phyloP scores from a whole-genome alignment of 805 yeast species.

The Kuraishia borneana region DNA sequence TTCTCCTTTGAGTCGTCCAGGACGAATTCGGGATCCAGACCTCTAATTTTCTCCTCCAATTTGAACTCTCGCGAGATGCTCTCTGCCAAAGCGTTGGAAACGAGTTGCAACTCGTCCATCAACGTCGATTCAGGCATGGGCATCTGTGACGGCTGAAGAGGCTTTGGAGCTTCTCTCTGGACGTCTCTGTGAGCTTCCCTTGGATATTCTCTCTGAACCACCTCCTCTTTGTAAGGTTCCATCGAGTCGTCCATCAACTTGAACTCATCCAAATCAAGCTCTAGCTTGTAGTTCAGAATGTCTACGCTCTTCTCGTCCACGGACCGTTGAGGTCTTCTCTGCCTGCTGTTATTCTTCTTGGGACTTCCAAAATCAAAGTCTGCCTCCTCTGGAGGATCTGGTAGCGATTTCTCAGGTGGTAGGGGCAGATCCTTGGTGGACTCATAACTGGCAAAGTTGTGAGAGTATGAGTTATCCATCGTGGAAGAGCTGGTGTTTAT shows the following conservation, averaged over 20 bases:
- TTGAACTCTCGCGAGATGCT: conserved; percentile 61
- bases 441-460: background rate
- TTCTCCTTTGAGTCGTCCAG: conserved; percentile 21
- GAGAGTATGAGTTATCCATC: background rate
- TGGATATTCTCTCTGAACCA: background rate
- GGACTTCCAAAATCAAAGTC: conserved; percentile 2
- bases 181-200: background rate
- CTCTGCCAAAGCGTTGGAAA: conserved; percentile 62
- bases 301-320: background rate
- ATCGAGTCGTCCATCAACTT: background rate
- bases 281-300: background rate
- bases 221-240: background rate
- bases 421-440: background rate
- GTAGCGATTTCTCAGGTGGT: background rate
- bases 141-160: conserved; percentile 1
- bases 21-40: background rate
- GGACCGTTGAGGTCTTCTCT: background rate
- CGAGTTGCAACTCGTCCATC: conserved; percentile 52
- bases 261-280: background rate
- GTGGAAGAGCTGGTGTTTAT: background rate
- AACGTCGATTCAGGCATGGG: conserved; percentile 12
- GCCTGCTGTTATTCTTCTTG: background rate
- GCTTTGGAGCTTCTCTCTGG: background rate
- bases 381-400: background rate
- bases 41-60: conserved; percentile 34